Evolutionary conservation across 2,329 filamentous ascomycete genomes (phyloP), one percentile per base, ranked within the genome.

Genomic region (Phaeosphaeria sp.): DNA sequence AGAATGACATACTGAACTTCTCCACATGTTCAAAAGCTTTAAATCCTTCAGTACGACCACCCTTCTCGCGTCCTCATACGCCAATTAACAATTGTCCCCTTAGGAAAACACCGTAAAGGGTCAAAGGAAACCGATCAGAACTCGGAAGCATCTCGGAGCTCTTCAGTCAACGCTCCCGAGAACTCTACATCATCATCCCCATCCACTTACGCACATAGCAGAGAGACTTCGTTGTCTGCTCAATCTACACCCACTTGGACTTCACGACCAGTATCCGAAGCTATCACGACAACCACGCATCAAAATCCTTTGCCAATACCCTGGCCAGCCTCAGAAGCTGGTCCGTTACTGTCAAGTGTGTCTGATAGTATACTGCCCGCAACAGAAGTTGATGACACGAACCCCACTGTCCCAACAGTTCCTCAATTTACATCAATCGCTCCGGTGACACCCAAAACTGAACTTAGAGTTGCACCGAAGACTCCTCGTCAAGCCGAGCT

Each of bases 11-110:
- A 44, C 22, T 55, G 33, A 22, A 21, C 30, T 30, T 56, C 27
- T 58, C 65, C 64, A 66, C 48, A 69, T 69, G 65, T 58, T 69
- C 47, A 58, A 57, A 49, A 58, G 60, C 49, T 50, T 65, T 25
- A 57, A 55, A 46, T 65, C 57, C 46, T 61, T 69, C 43, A 62
- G 66, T 67, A 7, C 39, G 65, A 58, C 27, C 11, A 20, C 41
- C 30, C 18, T n/a, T 1, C 13, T 11, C n/a, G 6, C 10, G 20
- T 11, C 13, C 20, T 46, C n/a, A 13, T 6, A 6, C 18, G 17
- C 18, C 44, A 42, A 21, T 55, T 66, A 30, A 66, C 46, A 27
- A 7, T 15, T 49, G 25, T n/a, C n/a, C 17, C 23, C n/a, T n/a
- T 17, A 66, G 66, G 55, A 55, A 67, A 61, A 50, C 60, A 63